Percentiles rank a stretch among this genome's conserved stretches.
phyloP scores from a whole-genome alignment of 257 asterid species.

The Nicotiana sylvestris region DNA sequence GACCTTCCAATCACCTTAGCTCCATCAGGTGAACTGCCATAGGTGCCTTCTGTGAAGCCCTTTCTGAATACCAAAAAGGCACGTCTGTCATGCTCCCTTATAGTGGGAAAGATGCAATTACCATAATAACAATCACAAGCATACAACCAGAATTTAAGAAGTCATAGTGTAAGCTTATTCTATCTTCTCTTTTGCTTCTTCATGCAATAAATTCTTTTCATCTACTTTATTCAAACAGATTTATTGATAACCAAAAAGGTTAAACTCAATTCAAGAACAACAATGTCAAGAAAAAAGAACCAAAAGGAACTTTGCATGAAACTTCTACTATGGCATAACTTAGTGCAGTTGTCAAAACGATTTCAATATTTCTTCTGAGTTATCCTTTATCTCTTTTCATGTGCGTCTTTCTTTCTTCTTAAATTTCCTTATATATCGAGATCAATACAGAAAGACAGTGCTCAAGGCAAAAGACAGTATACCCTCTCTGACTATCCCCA shows the following conservation, averaged over 20 bases:
- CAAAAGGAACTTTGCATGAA: background rate
- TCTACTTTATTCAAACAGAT: background rate
- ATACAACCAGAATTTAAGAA: background rate
- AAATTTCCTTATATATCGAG: background rate
- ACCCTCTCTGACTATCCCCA: conserved; percentile 58
- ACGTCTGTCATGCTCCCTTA: conserved; percentile 8
- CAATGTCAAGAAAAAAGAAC: background rate
- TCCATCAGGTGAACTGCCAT: conserved; percentile 45
- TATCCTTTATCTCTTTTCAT: background rate
- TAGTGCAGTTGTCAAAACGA: background rate
- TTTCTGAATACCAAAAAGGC: conserved; percentile 46
- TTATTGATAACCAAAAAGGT: background rate
- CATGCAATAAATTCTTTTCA: background rate
- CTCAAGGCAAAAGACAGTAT: conserved; percentile 9
- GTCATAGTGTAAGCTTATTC: background rate
- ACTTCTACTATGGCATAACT: background rate
- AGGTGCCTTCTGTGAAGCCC: conserved; percentile 37
- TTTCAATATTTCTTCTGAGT: background rate
- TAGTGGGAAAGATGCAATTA: background rate
- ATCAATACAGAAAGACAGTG: conserved; percentile 3
- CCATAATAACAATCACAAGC: conserved; percentile 9
- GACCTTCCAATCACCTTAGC: conserved; percentile 34
- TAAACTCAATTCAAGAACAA: background rate
- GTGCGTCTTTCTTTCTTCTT: background rate
- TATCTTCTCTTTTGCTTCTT: background rate